These are phyloP conservation scores for Apiospora rasikravindrae DNA, from an alignment of 2,329 filamentous ascomycete genomes.

Conservation along the genomic window DNA sequence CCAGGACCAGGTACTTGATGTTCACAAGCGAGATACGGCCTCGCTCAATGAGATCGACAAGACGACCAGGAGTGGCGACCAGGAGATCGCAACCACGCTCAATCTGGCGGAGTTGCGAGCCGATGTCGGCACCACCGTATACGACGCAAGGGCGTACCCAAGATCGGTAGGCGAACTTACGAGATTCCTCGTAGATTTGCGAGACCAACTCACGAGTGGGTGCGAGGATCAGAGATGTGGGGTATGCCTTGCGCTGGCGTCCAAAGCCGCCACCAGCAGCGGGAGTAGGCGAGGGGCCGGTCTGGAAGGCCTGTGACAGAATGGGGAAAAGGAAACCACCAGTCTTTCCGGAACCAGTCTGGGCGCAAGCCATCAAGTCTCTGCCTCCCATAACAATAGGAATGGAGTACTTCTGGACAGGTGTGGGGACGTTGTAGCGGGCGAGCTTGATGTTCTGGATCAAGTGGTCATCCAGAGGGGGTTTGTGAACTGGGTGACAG, in stretches of 20 bases:
- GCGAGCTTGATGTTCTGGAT: slow-evolving; percentile 92
- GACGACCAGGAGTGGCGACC: slow-evolving; percentile 94
- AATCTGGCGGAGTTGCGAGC: slow-evolving; percentile 96
- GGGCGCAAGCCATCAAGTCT: slow-evolving; percentile 99
- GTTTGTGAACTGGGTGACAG: slow-evolving; percentile 88
- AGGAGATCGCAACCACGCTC: slow-evolving; percentile 96
- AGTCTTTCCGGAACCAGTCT: slow-evolving; percentile 99
- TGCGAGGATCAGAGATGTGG: slow-evolving; percentile 92
- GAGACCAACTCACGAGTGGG: slow-evolving; percentile 98
- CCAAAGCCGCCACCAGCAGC: slow-evolving; percentile 73
- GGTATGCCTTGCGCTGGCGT: slow-evolving; percentile 96
- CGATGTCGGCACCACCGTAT: slow-evolving; percentile 98
- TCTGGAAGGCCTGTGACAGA: slow-evolving; percentile 94
- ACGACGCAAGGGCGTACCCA: slow-evolving; percentile 99
- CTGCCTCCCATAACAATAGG: slow-evolving; percentile 98
- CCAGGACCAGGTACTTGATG: slow-evolving; percentile 99
- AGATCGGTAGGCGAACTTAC: slow-evolving; percentile 98
- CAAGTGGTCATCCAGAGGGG: slow-evolving; percentile 95
- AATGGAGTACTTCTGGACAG: slow-evolving; percentile 99
- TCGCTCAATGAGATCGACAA: slow-evolving; percentile 97
- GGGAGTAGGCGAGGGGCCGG: slow-evolving; percentile 77
- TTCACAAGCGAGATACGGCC: slow-evolving; percentile 96
- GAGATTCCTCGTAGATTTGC: slow-evolving; percentile 96
- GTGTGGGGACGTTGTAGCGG: slow-evolving; percentile 93
- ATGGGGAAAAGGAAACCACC: slow-evolving; percentile 99